phyloP scores from a whole-genome alignment of 2,329 filamentous ascomycete species.

The Acrocalymma vagum region DNA sequence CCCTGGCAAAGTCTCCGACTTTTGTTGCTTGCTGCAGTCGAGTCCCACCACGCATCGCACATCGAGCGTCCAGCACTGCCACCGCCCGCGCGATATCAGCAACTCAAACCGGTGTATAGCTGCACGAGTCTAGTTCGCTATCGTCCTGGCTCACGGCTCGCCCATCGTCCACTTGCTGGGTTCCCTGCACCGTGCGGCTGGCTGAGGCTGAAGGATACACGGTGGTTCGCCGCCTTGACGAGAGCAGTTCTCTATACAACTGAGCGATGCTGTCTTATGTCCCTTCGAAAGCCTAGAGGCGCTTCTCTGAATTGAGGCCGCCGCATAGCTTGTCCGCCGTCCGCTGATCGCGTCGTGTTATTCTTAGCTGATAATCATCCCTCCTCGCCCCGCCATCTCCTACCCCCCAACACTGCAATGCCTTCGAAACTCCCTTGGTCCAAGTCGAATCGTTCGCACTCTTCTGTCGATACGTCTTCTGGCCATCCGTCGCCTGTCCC shows the following conservation, averaged over 20 bases:
- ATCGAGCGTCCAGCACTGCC: conserved; percentile 34
- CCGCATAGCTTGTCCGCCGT: conserved; percentile 15
- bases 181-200: conserved; percentile 42
- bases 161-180: conserved; percentile 32
- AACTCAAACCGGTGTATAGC: conserved; percentile 29
- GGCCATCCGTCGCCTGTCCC: conserved; percentile 44
- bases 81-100: conserved; percentile 37
- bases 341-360: conserved; percentile 37
- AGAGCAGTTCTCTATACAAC: conserved; percentile 22
- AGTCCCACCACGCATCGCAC: conserved; percentile 1
- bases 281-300: conserved; percentile 23
- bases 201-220: conserved; percentile 28
- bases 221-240: conserved; percentile 25
- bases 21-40: background rate
- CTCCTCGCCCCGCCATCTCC: conserved; percentile 20
- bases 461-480: conserved; percentile 44
- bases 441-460: conserved; percentile 50
- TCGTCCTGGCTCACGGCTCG: conserved; percentile 29
- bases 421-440: conserved; percentile 47
- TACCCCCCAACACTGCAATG: conserved; percentile 40
- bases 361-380: conserved; percentile 42
- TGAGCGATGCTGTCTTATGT: conserved; percentile 26
- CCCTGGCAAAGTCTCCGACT: conserved; percentile 1
- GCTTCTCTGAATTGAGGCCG: conserved; percentile 27
- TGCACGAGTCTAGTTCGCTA: conserved; percentile 28